A percentile compares a stretch with the other conserved stretches of the same genome.
Conservation (phyloP, 2,329 filamentous ascomycete species). For the Alternaria sp. region DNA sequence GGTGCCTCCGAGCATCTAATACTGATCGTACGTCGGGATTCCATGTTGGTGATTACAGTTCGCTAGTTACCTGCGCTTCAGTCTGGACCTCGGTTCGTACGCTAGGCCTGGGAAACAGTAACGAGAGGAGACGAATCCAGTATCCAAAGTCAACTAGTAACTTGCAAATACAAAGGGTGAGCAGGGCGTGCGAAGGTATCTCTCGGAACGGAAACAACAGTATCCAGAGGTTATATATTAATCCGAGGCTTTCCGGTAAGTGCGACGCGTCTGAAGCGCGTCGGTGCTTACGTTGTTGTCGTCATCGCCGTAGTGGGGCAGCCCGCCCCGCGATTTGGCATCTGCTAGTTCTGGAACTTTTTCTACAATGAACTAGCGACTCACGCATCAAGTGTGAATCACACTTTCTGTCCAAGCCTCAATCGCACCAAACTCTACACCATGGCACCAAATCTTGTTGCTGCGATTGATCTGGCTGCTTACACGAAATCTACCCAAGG, state of each 20-base stretch:
- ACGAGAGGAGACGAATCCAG: neutral
- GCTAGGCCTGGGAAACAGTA: neutral
- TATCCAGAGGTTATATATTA: neutral
- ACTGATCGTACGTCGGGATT: neutral
- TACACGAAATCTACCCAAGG: slow-evolving; percentile 56
- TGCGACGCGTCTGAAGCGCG: neutral
- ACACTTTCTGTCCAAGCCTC: neutral
- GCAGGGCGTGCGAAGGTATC: neutral
- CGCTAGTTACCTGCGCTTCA: neutral
- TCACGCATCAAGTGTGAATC: neutral
- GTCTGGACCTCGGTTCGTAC: neutral
- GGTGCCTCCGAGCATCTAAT: neutral
- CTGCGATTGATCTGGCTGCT: slow-evolving; percentile 55
- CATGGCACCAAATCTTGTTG: slow-evolving; percentile 56
- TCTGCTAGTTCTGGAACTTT: slow-evolving; percentile 15
- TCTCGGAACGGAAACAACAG: neutral
- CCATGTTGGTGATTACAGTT: neutral
- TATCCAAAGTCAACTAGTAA: neutral
- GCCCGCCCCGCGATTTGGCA: slow-evolving; percentile 18
- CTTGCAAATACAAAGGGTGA: neutral
- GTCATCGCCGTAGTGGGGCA: slow-evolving; percentile 18
- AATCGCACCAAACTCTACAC: slow-evolving; percentile 14
- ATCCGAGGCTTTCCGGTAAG: neutral
- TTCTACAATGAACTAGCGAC: slow-evolving; percentile 11
- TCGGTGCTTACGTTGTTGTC: slow-evolving; percentile 10